These are phyloP conservation scores for Populus trichocarpa DNA, from an alignment of 441 rosid genomes.

Conservation along the genomic window DNA sequence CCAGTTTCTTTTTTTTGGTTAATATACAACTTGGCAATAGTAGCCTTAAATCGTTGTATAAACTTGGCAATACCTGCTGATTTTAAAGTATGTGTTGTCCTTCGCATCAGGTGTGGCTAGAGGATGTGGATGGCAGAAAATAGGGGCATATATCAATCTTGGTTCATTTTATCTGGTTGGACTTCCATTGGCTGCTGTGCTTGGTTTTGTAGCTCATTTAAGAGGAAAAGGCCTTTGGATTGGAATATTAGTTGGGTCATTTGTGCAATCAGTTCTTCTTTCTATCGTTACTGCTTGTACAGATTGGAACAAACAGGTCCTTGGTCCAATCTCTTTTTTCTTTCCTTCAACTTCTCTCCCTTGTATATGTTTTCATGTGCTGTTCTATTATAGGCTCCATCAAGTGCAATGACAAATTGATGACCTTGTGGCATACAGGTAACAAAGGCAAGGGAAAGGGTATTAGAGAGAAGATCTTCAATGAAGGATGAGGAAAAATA, in stretches of 20 bases:
- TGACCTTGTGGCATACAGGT: slow-evolving; percentile 12
- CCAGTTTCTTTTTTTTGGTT: neutral
- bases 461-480: neutral
- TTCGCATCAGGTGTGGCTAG: slow-evolving; percentile 35
- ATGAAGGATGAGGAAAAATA: neutral
- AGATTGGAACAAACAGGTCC: slow-evolving; percentile 47
- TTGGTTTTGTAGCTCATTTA: slow-evolving; percentile 33
- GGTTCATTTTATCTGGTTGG: slow-evolving; percentile 51
- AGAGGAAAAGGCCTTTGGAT: slow-evolving; percentile 50
- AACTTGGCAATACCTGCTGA: too few relatives aligned
- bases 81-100: neutral
- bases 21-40: neutral
- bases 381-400: neutral
- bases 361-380: neutral
- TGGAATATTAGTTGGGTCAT: slow-evolving; percentile 41
- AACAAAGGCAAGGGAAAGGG: slow-evolving; percentile 22
- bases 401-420: neutral
- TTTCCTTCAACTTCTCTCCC: neutral
- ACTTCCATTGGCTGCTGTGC: slow-evolving; percentile 28
- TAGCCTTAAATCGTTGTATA: neutral
- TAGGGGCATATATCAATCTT: slow-evolving; percentile 44
- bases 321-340: neutral
- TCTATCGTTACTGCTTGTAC: slow-evolving; percentile 22
- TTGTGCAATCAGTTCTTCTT: slow-evolving; percentile 28
- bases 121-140: slow-evolving; percentile 53